A percentile compares a stretch with the other conserved stretches of the same genome.
Evolutionary conservation across 1,284 basidiomycete genomes (phyloP).

Genomic region (Cystobasidium sp.): DNA sequence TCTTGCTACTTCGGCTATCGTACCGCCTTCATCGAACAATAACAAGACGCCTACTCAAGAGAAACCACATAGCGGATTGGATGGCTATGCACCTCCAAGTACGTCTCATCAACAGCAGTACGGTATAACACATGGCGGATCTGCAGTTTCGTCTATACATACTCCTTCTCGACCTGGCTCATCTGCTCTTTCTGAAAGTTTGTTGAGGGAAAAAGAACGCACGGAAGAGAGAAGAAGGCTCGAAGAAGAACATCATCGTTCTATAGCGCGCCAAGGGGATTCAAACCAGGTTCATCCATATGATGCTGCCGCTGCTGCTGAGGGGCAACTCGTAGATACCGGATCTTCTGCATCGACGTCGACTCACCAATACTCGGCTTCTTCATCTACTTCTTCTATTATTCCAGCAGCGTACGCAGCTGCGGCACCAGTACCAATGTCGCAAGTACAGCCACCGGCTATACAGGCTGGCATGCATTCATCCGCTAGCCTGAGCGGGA

Average conservation of each 20-base stretch:
- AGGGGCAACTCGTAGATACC: too few relatives aligned
- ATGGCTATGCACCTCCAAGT: too few relatives aligned
- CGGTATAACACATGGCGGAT: not conserved
- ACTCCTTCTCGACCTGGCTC: not conserved
- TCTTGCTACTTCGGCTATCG: not conserved
- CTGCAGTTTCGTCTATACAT: not conserved
- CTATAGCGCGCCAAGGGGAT: not conserved
- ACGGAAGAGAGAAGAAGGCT: not conserved
- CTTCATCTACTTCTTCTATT: not conserved
- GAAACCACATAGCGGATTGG: not conserved
- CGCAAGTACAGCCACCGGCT: not conserved
- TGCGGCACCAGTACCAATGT: not conserved
- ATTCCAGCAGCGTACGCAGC: conserved; percentile 3
- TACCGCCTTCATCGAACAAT: not conserved
- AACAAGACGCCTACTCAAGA: conserved; percentile 9
- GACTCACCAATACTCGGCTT: too few relatives aligned
- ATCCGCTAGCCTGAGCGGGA: not conserved
- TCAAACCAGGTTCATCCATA: not conserved
- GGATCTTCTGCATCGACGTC: too few relatives aligned
- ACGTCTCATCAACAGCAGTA: too few relatives aligned
- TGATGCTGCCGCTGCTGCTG: not conserved
- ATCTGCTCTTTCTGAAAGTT: conserved; percentile 3
- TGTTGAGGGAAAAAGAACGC: conserved; percentile 6
- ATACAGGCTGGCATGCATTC: not conserved
- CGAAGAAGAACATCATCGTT: conserved; percentile 4